Conservation (phyloP, 1,139 yeast species). For the Yamadazyma sp. region DNA sequence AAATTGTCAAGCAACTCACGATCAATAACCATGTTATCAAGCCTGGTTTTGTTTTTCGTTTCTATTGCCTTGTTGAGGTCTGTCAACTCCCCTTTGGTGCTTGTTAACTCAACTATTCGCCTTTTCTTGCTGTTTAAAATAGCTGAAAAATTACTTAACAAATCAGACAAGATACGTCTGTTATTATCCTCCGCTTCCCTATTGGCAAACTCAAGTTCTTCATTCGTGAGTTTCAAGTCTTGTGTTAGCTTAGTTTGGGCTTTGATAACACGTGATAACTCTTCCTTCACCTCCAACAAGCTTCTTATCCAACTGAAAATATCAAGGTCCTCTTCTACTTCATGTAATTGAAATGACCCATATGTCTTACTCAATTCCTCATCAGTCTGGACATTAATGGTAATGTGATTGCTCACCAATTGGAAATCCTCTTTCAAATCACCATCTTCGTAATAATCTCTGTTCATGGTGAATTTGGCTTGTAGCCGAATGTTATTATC, state of each 20-base stretch:
- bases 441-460: conserved; percentile 12
- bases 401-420: conserved; percentile 10
- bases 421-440: conserved; percentile 15
- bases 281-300: conserved; percentile 8
- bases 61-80: conserved; percentile 24
- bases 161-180: conserved; percentile 27
- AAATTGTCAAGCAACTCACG: conserved; percentile 15
- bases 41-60: conserved; percentile 18
- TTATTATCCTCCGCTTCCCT: conserved; percentile 19
- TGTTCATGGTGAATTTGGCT: conserved; percentile 12
- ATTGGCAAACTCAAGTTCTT: conserved; percentile 9
- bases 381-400: conserved; percentile 10
- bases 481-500: conserved; percentile 4
- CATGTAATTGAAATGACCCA: conserved; percentile 12
- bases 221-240: conserved; percentile 7
- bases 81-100: conserved; percentile 11
- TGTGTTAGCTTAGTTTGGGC: not conserved
- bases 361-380: conserved; percentile 13
- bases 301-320: conserved; percentile 14
- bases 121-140: conserved; percentile 38
- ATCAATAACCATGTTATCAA: conserved; percentile 21
- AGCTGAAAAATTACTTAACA: conserved; percentile 37
- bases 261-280: not conserved
- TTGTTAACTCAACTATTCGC: conserved; percentile 30
- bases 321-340: conserved; percentile 12